Conservation (phyloP, 805 yeast species). For the Myxozyma mucilagina region DNA sequence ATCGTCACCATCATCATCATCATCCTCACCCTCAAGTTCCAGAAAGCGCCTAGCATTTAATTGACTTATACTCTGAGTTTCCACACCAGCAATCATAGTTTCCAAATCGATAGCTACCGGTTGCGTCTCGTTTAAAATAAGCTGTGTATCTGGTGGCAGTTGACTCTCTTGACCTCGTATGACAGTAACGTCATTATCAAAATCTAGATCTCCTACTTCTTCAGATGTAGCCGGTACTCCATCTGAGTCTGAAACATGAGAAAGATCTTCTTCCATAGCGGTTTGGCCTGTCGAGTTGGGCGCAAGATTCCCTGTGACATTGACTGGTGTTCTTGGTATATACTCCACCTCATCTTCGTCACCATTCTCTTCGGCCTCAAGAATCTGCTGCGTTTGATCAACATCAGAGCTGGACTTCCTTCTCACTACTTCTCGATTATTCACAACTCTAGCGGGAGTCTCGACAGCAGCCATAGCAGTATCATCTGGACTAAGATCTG, state of each 20-base stretch:
- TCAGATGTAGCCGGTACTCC: not conserved
- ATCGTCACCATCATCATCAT: not conserved
- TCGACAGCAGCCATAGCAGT: not conserved
- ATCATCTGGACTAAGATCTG: not conserved
- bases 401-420: not conserved
- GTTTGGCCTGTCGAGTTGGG: not conserved
- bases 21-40: not conserved
- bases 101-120: not conserved
- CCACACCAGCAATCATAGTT: not conserved
- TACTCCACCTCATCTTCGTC: not conserved
- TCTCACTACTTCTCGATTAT: not conserved
- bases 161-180: not conserved
- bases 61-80: constrained; percentile 4
- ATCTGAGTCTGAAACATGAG: constrained; percentile 5
- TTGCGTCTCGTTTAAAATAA: not conserved
- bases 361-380: not conserved
- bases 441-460: not conserved
- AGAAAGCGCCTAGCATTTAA: not conserved
- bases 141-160: not conserved
- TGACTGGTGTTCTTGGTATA: not conserved
- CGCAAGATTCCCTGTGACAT: not conserved
- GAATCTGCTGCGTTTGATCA: not conserved
- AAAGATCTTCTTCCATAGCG: not conserved
- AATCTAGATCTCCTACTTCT: not conserved
- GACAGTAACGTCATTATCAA: not conserved